These are phyloP conservation scores for Cadophora sp. DNA, from an alignment of 2,329 filamentous ascomycete species.

Conservation along the genomic window DNA sequence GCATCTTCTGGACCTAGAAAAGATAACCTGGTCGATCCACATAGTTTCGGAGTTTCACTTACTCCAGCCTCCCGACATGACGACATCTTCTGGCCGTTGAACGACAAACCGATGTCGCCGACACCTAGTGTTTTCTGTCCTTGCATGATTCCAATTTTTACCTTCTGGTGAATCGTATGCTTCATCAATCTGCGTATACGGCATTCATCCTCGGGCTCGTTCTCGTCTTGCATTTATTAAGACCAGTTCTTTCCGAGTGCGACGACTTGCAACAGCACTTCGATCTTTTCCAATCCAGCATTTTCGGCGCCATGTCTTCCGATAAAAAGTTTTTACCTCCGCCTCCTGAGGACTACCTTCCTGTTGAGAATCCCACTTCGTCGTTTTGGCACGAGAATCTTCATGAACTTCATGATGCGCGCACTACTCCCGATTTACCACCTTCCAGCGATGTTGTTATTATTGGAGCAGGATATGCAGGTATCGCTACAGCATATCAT, in stretches of 20 bases:
- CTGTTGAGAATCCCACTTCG: constrained; percentile 20
- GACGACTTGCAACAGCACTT: neutral
- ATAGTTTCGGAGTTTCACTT: neutral
- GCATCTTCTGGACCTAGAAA: neutral
- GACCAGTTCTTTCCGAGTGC: neutral
- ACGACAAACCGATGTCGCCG: neutral
- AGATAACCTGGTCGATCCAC: neutral
- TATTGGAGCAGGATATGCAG: constrained; percentile 39
- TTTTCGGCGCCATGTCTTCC: neutral
- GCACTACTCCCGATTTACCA: constrained; percentile 32
- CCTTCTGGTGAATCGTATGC: neutral
- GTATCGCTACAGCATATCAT: constrained; percentile 33
- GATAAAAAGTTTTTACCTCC: neutral
- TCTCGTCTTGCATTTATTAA: neutral
- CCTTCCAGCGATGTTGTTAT: constrained; percentile 36
- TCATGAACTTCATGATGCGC: constrained; percentile 31
- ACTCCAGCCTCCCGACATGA: neutral
- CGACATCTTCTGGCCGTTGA: neutral
- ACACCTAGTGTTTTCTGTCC: neutral
- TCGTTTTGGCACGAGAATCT: constrained; percentile 32
- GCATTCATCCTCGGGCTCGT: neutral
- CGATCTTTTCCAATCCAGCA: neutral
- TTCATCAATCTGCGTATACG: neutral
- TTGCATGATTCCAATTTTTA: neutral
- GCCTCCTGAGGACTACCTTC: constrained; percentile 12